Percentiles rank a stretch among this genome's conserved stretches.
These are phyloP conservation scores for Candida pini DNA, from an alignment of 805 yeast species.

Conservation along the genomic window DNA sequence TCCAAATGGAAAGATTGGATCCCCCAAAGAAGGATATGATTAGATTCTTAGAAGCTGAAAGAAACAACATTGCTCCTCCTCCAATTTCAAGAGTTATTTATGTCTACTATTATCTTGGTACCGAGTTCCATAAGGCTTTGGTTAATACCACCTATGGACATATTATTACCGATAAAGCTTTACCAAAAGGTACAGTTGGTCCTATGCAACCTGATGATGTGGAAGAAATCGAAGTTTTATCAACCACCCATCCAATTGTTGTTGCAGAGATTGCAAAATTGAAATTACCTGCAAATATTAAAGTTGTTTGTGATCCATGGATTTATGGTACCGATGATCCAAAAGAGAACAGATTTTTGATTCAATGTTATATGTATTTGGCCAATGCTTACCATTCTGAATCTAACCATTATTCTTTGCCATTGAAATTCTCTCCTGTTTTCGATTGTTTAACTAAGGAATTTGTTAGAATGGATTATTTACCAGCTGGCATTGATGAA, in stretches of 20 bases:
- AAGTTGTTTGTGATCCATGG: slow-evolving; percentile 73
- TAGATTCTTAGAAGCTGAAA: slow-evolving; percentile 63
- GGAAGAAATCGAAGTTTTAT: slow-evolving; percentile 44
- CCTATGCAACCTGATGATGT: slow-evolving; percentile 67
- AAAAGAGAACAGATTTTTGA: slow-evolving; percentile 51
- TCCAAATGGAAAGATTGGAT: slow-evolving; percentile 63
- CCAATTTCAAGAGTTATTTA: slow-evolving; percentile 62
- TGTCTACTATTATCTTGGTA: slow-evolving; percentile 55
- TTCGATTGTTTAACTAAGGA: slow-evolving; percentile 56
- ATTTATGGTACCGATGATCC: slow-evolving; percentile 69
- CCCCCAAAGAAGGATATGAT: slow-evolving; percentile 76
- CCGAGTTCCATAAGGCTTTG: slow-evolving; percentile 62
- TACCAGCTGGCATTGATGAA: slow-evolving; percentile 68
- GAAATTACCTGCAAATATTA: slow-evolving; percentile 49
- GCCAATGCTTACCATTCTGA: slow-evolving; percentile 60
- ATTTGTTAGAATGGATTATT: slow-evolving; percentile 66
- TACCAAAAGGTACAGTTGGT: slow-evolving; percentile 62
- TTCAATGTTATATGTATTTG: slow-evolving; percentile 73
- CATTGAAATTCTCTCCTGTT: slow-evolving; percentile 70
- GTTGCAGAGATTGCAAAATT: slow-evolving; percentile 61
- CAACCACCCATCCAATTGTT: slow-evolving; percentile 53
- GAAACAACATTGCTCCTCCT: slow-evolving; percentile 46
- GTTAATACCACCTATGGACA: slow-evolving; percentile 61
- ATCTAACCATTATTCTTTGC: slow-evolving; percentile 72
- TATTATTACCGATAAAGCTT: slow-evolving; percentile 48